Evolutionary conservation across 202 grass and related monocot genomes (phyloP).

Genomic region (Cymbopogon flexuosus): DNA sequence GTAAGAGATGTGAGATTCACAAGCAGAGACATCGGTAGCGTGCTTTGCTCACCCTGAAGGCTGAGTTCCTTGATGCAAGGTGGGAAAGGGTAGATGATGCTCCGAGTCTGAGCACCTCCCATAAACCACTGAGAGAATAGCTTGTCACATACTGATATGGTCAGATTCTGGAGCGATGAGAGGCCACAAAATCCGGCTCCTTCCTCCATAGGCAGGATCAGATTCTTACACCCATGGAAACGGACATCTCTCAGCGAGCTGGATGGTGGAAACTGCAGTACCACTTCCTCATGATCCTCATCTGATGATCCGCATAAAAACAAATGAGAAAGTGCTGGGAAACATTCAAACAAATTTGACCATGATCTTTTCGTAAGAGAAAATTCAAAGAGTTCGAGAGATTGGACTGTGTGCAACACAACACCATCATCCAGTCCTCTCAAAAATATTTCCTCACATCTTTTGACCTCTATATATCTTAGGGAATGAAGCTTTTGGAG

Average conservation of each 20-base stretch:
- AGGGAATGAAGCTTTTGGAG: not conserved
- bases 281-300: no score
- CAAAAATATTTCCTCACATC: accelerated
- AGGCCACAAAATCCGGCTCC: not conserved
- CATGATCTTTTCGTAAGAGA: not conserved
- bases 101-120: no score
- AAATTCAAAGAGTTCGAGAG: accelerated
- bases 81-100: no score
- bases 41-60: not conserved
- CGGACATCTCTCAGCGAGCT: no score
- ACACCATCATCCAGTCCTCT: not conserved
- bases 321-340: not conserved
- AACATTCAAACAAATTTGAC: not conserved
- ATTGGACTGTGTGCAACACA: not conserved
- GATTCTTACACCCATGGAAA: no score
- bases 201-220: not conserved
- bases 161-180: not conserved
- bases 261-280: no score
- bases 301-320: no score
- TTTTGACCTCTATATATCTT: accelerated
- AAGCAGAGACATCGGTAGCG: not conserved
- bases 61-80: no score
- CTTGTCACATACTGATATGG: not conserved
- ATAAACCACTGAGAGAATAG: not conserved
- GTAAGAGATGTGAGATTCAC: slow-evolving; percentile 19